These are phyloP conservation scores for Sclerotinia spermophila DNA, from an alignment of 2,329 filamentous ascomycete genomes.

Conservation along the genomic window DNA sequence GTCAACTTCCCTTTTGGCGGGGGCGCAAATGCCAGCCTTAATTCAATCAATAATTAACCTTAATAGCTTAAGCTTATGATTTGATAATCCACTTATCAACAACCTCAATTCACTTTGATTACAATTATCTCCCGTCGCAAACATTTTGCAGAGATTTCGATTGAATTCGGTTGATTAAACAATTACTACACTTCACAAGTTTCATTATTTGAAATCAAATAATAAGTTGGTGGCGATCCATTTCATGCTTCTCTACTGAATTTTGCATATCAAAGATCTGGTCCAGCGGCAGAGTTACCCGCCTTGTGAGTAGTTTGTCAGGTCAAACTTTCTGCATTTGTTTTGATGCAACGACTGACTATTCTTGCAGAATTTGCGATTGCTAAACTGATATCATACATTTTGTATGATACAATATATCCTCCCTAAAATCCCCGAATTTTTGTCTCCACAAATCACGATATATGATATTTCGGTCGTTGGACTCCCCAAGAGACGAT, in stretches of 20 bases:
- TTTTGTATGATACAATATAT: neutral
- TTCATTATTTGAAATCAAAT: neutral
- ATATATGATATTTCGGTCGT: neutral
- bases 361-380: neutral
- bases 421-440: neutral
- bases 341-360: neutral
- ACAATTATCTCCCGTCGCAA: neutral
- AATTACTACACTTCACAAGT: neutral
- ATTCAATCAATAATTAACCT: neutral
- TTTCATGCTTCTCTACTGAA: neutral
- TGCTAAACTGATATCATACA: neutral
- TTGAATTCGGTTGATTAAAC: too few relatives aligned
- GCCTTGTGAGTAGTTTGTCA: neutral
- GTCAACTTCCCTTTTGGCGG: neutral
- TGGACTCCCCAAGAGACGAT: neutral
- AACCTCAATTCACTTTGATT: neutral
- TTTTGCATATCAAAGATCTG: neutral
- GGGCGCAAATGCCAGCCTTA: conserved; percentile 3
- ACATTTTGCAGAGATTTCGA: neutral
- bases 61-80: neutral
- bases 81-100: conserved; percentile 6
- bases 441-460: neutral
- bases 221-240: neutral
- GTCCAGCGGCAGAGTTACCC: neutral
- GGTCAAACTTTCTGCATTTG: neutral